Evolutionary conservation across 148 eudicot genomes (phyloP).

Genomic region (Nepenthes mirabilis): DNA sequence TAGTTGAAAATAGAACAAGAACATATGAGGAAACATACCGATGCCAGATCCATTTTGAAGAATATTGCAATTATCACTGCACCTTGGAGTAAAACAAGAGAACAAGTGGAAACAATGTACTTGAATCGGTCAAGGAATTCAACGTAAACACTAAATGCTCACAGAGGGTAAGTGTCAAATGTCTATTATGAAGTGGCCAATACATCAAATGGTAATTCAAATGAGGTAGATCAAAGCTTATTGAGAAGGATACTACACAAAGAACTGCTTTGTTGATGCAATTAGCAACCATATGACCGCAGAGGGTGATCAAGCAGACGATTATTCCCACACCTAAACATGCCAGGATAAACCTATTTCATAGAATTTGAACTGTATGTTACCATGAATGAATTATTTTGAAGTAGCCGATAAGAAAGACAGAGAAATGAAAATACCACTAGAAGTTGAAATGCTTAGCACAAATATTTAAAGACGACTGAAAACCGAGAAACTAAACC

Average conservation of each 20-base stretch:
- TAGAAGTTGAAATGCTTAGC: no score
- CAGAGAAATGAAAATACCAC: no score
- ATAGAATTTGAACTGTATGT: not conserved
- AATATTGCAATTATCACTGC: constrained; percentile 1
- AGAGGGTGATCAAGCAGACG: constrained; percentile 15
- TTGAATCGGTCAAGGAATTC: constrained; percentile 8
- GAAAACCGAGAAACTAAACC: no score
- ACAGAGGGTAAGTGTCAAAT: not conserved
- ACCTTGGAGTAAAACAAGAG: constrained; percentile 12
- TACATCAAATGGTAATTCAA: not conserved
- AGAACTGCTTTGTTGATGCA: constrained; percentile 8
- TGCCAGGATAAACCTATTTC: constrained; percentile 12
- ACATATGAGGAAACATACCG: constrained; percentile 3
- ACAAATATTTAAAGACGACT: no score
- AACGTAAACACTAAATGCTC: not conserved
- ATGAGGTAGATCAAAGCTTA: not conserved
- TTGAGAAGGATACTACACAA: constrained; percentile 4
- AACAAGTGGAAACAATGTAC: constrained; percentile 7
- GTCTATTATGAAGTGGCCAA: not conserved
- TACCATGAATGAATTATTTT: no score
- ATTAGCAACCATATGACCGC: constrained; percentile 14
- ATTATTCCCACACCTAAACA: constrained; percentile 13
- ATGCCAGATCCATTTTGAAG: constrained; percentile 10
- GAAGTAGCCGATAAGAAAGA: no score
- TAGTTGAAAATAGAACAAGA: not conserved